Conservation (phyloP, 768 basidiomycete genomes). For the Kwoniella dejecticola region DNA sequence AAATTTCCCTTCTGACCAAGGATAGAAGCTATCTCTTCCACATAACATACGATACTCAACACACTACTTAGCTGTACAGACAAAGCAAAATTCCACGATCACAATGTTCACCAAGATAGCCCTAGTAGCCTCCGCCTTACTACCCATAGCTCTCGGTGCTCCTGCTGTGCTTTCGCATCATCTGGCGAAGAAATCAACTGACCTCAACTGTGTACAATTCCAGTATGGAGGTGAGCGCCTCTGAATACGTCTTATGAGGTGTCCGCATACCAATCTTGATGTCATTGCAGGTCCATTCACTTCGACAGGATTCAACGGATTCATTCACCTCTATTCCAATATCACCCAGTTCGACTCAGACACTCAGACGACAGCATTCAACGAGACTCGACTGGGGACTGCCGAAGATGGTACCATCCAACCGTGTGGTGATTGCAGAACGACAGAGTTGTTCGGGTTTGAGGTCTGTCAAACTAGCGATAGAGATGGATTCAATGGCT, state of each 20-base stretch:
- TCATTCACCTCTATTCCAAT: slow-evolving; percentile 31
- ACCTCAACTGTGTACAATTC: slow-evolving; percentile 25
- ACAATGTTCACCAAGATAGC: slow-evolving; percentile 13
- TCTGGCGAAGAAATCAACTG: neutral
- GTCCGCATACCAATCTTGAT: too few species aligned
- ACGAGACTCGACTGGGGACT: slow-evolving; percentile 22
- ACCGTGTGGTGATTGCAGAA: slow-evolving; percentile 27
- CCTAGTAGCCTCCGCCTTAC: neutral
- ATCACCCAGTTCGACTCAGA: slow-evolving; percentile 17
- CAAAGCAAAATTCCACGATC: neutral
- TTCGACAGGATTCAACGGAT: slow-evolving; percentile 10
- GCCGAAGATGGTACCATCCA: slow-evolving; percentile 19
- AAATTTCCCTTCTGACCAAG: too few species aligned
- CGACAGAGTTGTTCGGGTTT: slow-evolving; percentile 30
- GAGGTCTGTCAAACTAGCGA: slow-evolving; percentile 27
- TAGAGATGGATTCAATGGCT: slow-evolving; percentile 19
- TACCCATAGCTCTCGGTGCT: slow-evolving; percentile 5
- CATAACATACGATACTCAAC: too few species aligned
- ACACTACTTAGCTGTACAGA: too few species aligned
- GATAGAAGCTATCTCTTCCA: too few species aligned
- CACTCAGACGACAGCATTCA: slow-evolving; percentile 17
- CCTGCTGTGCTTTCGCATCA: neutral
- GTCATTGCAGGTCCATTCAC: slow-evolving; percentile 16
- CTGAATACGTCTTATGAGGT: too few species aligned
- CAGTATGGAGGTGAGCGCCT: slow-evolving; percentile 25